Base-by-base conservation (phyloP, 75 land plant genomes). In the Azolla pinnata region DNA sequence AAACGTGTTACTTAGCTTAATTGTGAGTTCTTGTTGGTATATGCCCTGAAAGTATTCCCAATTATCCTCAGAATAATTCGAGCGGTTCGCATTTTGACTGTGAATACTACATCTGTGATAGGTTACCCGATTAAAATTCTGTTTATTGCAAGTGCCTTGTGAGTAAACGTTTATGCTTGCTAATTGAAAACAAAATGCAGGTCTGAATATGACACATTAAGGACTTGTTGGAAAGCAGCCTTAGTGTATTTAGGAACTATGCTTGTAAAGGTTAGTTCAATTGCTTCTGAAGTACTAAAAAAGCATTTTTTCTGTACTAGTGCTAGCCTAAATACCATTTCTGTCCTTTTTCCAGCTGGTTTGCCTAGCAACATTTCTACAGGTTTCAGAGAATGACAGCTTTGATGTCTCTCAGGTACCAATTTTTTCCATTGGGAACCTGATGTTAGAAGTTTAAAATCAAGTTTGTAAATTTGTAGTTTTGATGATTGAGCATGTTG, bases 151-250 rank as follows among this genome's bases (percentile, higher is more conserved):
- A n/a, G n/a, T n/a, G n/a, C n/a, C n/a, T n/a, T n/a, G n/a, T n/a
- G n/a, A n/a, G n/a, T n/a, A n/a, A n/a, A n/a, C n/a, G n/a, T n/a
- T n/a, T n/a, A n/a, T n/a, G n/a, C n/a, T n/a, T n/a, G n/a, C n/a
- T n/a, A n/a, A n/a, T n/a, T n/a, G n/a, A n/a, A n/a, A n/a, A n/a
- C n/a, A n/a, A n/a, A n/a, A n/a, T 46, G 4, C 79, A 90, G 97
- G 57, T 93, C 96, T 16, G 98, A 88, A 61, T 93, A 93, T 80
- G 98, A 88, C 59, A 88, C 98, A 0, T 33, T 89, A 33, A 87
- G 96, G 18, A 85, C 98, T 0, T 93, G 87, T 31, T 42, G 86
- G 29, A 93, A 85, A 67, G 82, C 98, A 14, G 96, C 96, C 18
- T 34, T 93, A 28, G 98, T 93, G 60, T 93, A 93, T 57, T 77